These are phyloP conservation scores for Jatropha multifida DNA, from an alignment of 441 rosid genomes.

Conservation along the genomic window DNA sequence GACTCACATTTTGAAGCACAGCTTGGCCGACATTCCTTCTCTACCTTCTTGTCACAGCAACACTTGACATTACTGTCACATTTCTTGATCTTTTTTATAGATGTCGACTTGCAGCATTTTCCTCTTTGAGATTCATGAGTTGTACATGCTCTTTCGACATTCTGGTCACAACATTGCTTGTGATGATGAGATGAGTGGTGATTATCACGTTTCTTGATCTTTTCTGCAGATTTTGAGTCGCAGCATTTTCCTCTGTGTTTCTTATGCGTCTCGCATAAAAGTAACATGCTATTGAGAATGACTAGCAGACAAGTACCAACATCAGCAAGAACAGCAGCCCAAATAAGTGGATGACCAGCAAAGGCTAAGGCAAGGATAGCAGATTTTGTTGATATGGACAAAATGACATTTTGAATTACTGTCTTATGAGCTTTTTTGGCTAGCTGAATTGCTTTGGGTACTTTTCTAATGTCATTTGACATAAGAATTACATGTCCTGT, in stretches of 20 bases:
- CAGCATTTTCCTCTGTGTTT: conserved; percentile 34
- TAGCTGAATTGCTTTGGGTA: conserved; percentile 61
- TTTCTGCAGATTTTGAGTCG: conserved; percentile 19
- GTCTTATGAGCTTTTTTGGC: conserved; percentile 60
- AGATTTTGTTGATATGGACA: conserved; percentile 58
- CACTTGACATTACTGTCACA: conserved; percentile 18
- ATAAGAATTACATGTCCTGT: conserved; percentile 74
- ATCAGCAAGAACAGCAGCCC: conserved; percentile 92
- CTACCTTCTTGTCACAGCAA: conserved; percentile 17
- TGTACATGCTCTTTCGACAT: conserved; percentile 12
- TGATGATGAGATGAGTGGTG: neutral
- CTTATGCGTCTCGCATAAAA: conserved; percentile 37
- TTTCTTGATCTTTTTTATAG: conserved; percentile 11
- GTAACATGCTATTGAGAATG: conserved; percentile 77
- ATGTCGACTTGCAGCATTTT: conserved; percentile 34
- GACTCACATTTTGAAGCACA: conserved; percentile 24
- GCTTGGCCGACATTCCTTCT: neutral
- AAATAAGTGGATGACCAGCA: conserved; percentile 78
- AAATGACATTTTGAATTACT: conserved; percentile 57
- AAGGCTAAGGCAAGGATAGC: conserved; percentile 67
- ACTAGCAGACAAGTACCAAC: conserved; percentile 84
- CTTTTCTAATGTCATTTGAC: conserved; percentile 84
- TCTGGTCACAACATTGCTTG: conserved; percentile 15
- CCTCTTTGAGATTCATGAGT: too few species aligned
- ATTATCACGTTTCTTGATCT: conserved; percentile 12